These are phyloP conservation scores for Carallia pectinifolia DNA, from an alignment of 345 rosid species.

Conservation along the genomic window DNA sequence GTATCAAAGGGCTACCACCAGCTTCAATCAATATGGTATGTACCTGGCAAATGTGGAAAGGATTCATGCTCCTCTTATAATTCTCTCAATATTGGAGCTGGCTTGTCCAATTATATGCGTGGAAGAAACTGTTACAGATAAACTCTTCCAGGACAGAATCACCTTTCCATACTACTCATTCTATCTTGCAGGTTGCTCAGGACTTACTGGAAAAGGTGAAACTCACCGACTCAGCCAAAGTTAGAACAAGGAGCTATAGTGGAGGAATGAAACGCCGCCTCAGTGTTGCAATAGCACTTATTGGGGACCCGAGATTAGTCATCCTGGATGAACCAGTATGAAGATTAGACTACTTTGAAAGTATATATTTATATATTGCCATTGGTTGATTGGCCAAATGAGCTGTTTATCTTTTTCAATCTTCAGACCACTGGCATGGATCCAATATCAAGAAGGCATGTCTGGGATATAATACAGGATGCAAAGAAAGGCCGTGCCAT, in stretches of 20 bases:
- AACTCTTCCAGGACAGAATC: background rate
- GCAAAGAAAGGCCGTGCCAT: constrained; percentile 86
- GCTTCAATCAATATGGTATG: constrained; percentile 58
- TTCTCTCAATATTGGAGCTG: constrained; percentile 1
- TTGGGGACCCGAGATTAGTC: constrained; percentile 84
- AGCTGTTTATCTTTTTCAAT: constrained; percentile 1
- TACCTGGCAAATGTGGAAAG: constrained; percentile 7
- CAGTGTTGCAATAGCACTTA: constrained; percentile 85
- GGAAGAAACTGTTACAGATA: background rate
- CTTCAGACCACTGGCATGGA: constrained; percentile 92
- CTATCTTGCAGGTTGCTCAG: constrained; percentile 45
- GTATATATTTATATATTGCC: too few relatives aligned
- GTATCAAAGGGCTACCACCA: constrained; percentile 70
- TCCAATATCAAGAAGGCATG: constrained; percentile 91
- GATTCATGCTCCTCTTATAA: background rate
- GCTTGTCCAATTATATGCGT: background rate
- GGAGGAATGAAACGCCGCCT: constrained; percentile 98
- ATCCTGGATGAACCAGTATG: constrained; percentile 85
- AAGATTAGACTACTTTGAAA: background rate
- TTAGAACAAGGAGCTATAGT: constrained; percentile 87
- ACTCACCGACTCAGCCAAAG: constrained; percentile 59
- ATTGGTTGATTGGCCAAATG: background rate
- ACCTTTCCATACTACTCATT: constrained; percentile 1
- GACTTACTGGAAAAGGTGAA: constrained; percentile 69
- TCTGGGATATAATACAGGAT: constrained; percentile 84